A percentile compares a stretch with the other conserved stretches of the same genome.
phyloP scores from a whole-genome alignment of 306 rosid genomes.

The Casuarina cunninghamiana region DNA sequence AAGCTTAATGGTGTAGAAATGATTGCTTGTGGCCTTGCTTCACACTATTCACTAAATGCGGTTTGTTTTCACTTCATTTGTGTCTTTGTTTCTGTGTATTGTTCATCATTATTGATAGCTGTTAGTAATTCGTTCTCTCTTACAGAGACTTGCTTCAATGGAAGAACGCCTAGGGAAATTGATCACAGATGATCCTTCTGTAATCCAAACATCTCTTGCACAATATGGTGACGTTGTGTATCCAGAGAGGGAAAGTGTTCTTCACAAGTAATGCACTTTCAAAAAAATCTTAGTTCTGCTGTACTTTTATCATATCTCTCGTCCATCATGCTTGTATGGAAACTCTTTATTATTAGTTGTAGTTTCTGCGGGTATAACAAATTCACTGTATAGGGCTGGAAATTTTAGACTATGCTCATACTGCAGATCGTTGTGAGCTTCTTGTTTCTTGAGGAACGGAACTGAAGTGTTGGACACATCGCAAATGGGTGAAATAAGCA shows the following conservation, averaged over 20 bases:
- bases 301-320: background rate
- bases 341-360: background rate
- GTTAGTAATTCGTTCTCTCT: conserved; percentile 32
- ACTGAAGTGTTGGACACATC: background rate
- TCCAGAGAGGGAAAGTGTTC: conserved; percentile 67
- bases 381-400: background rate
- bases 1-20: conserved; percentile 95
- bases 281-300: conserved; percentile 23
- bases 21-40: conserved; percentile 93
- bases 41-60: conserved; percentile 70
- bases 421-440: background rate
- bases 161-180: conserved; percentile 90
- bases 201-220: conserved; percentile 77
- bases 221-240: conserved; percentile 89
- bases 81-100: conserved; percentile 14
- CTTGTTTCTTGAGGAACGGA: background rate
- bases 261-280: conserved; percentile 64
- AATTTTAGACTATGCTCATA: background rate
- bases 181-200: conserved; percentile 73
- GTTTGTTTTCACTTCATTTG: conserved; percentile 46
- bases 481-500: background rate
- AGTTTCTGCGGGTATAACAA: background rate
- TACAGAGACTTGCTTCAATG: conserved; percentile 68
- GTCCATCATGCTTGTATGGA: background rate
- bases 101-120: conserved; percentile 20